Conservation (phyloP, 2,329 filamentous ascomycete genomes). For the Fusarium chlamydosporum region DNA sequence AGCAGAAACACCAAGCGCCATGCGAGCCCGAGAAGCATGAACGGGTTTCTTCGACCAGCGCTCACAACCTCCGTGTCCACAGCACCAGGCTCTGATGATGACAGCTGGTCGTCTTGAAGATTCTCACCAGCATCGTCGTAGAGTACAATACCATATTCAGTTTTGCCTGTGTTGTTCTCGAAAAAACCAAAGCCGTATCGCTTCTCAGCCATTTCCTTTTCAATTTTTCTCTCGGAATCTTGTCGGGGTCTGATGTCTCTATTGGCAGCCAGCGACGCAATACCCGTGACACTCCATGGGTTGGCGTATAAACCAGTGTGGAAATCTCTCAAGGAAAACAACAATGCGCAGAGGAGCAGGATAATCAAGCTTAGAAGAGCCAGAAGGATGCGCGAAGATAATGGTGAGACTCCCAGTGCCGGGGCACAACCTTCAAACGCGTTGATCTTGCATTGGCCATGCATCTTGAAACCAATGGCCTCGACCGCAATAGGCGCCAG, state of each 20-base stretch:
- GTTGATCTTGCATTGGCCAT: slow-evolving; percentile 45
- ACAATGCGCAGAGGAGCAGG: slow-evolving; percentile 38
- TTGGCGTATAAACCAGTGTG: slow-evolving; percentile 50
- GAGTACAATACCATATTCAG: slow-evolving; percentile 49
- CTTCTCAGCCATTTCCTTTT: slow-evolving; percentile 48
- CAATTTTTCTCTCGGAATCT: slow-evolving; percentile 43
- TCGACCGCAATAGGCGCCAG: slow-evolving; percentile 46
- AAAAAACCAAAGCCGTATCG: slow-evolving; percentile 49
- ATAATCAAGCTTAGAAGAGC: slow-evolving; percentile 42
- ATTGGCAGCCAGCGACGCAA: slow-evolving; percentile 48
- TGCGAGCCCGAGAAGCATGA: slow-evolving; percentile 55
- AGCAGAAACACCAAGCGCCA: slow-evolving; percentile 56
- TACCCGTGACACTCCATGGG: slow-evolving; percentile 53
- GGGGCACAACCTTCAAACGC: slow-evolving; percentile 44
- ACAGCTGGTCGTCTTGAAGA: slow-evolving; percentile 16
- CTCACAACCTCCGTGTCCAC: slow-evolving; percentile 22
- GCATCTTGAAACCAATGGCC: slow-evolving; percentile 49
- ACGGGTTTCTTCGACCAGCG: slow-evolving; percentile 49
- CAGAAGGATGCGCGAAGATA: slow-evolving; percentile 37
- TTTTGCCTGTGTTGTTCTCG: slow-evolving; percentile 36
- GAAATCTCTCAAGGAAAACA: slow-evolving; percentile 44
- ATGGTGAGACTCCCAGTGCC: slow-evolving; percentile 44
- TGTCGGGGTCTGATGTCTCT: slow-evolving; percentile 41
- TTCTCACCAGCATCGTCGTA: slow-evolving; percentile 41
- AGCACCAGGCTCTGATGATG: slow-evolving; percentile 43